Base-by-base conservation (phyloP, 306 rosid species). In the Sechiopsis laciniata region DNA sequence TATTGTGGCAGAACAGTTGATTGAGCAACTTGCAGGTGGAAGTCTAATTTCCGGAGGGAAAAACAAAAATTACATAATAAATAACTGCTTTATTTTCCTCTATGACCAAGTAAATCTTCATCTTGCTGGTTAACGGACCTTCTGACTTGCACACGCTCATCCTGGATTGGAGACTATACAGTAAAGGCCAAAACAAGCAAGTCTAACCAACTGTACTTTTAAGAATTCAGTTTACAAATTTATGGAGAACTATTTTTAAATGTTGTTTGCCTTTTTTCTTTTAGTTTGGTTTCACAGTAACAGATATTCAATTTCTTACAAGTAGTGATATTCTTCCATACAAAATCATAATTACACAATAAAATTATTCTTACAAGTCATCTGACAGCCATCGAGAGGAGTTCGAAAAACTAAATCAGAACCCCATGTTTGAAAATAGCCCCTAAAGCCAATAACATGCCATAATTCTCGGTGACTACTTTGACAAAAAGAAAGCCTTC, bases 21-120 rank as follows among this genome's bases (percentile, higher is more conserved):
- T 68, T 12, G 73, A 48, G 5, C 56, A 68, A 24, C 14, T 24
- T 48, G 59, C 22, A 70, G 21, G 59, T 51, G 74, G 59, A 70
- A 24, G 46, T 51, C 46, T 14, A 70, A 19, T 66, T 65, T 62
- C 54, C 19, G 24, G 57, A 22, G 2, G 40, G 0, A 22, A 22
- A 35, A 46, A 51, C 40, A 63, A 35, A 15, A 63, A 35, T 35
- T 37, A 17, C 48, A 63, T 16, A 8, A 63, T 29, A 63, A 63
- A 63, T 29, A 63, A 63, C 16, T 32, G 12, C 56, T 19, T 19
- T 35, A 42, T 66, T 42, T 42, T 20, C 55, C 58, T 7, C 73
- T 24, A 50, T 14, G 58, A 15, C 24, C 45, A 22, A 69, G 58
- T 16, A 24, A 50, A 21, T 50, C 74, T 69, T 69, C 20, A 69